Evolutionary conservation across 805 yeast genomes (phyloP).

Genomic region (Saturnispora diversa): DNA sequence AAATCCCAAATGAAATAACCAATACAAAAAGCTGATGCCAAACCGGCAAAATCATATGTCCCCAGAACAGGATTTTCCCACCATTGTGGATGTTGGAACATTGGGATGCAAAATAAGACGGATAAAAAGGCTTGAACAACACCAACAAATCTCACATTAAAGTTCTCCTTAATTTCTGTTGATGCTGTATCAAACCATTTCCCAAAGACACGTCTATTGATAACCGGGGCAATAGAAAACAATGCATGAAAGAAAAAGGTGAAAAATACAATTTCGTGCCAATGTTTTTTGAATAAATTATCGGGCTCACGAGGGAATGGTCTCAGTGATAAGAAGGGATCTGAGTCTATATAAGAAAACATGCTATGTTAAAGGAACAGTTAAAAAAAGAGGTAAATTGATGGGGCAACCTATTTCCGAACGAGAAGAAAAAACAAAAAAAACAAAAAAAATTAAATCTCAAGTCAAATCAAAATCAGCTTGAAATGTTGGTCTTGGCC

Average conservation of each 20-base stretch:
- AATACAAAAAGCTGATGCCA: constrained; percentile 60
- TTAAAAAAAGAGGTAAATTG: no score
- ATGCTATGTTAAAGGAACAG: constrained; percentile 12
- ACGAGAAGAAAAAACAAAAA: no score
- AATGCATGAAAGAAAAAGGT: constrained; percentile 51
- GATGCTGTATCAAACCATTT: constrained; percentile 35
- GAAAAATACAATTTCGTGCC: constrained; percentile 66
- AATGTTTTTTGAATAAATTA: constrained; percentile 43
- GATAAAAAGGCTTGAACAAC: constrained; percentile 75
- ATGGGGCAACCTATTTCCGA: no score
- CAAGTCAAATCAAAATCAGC: no score
- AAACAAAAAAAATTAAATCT: no score
- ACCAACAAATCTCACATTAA: constrained; percentile 86
- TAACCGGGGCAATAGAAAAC: constrained; percentile 43
- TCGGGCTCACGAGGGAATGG: constrained; percentile 42
- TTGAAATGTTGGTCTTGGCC: no score
- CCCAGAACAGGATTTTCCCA: constrained; percentile 51
- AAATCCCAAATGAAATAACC: constrained; percentile 95
- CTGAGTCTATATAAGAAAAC: constrained; percentile 26
- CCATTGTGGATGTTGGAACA: constrained; percentile 50
- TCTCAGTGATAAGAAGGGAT: constrained; percentile 36
- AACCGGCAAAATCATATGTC: constrained; percentile 64
- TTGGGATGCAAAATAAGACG: constrained; percentile 50
- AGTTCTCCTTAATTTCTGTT: constrained; percentile 51
- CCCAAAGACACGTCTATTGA: constrained; percentile 46